Percentiles rank a stretch among this genome's conserved stretches.
These are phyloP conservation scores for Alternaria infectoria DNA, from an alignment of 2,329 filamentous ascomycete species.

Conservation along the genomic window DNA sequence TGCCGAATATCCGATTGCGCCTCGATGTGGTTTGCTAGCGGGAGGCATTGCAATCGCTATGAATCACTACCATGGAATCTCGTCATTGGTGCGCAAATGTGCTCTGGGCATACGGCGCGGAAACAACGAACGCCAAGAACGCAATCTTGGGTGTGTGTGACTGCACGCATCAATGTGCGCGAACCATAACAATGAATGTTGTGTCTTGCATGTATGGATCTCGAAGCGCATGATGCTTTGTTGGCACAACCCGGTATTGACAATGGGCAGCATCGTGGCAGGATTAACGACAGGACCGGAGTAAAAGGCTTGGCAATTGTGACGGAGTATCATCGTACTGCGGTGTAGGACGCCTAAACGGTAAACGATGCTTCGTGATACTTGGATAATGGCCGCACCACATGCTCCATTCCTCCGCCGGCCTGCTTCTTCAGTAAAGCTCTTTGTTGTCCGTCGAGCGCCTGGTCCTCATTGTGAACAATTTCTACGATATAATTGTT, in stretches of 20 bases:
- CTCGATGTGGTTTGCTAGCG: constrained; percentile 1
- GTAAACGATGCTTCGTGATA: neutral
- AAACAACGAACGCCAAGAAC: constrained; percentile 1
- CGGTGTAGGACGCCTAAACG: neutral
- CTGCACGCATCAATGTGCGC: neutral
- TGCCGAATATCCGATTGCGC: constrained; percentile 16
- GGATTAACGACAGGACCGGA: neutral
- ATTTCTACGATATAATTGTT: neutral
- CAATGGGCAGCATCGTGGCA: neutral
- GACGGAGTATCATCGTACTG: neutral
- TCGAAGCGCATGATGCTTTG: neutral
- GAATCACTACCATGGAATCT: neutral
- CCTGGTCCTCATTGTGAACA: neutral
- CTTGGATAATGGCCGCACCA: neutral
- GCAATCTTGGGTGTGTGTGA: neutral
- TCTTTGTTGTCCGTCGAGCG: neutral
- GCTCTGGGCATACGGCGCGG: neutral
- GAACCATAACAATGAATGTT: neutral
- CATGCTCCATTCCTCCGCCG: neutral
- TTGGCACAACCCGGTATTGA: neutral
- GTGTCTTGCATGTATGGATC: neutral
- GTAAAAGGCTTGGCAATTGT: neutral
- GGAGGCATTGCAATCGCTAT: neutral
- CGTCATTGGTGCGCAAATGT: neutral
- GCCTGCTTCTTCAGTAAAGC: neutral